Conservation (phyloP, 2,329 filamentous ascomycete species). For the Colletotrichum gloeosporioides region DNA sequence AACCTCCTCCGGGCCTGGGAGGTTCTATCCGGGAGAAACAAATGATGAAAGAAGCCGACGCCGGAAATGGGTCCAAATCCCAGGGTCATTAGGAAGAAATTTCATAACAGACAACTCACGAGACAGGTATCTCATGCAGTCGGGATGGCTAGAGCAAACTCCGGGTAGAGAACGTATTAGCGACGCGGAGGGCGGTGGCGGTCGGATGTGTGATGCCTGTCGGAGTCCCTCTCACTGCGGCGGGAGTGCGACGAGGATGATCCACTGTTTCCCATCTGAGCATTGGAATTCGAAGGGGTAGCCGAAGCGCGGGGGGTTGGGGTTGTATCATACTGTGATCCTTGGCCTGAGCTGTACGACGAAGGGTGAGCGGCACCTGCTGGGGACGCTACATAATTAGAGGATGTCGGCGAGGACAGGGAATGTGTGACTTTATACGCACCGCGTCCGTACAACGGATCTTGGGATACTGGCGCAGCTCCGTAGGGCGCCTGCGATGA, state of each 20-base stretch:
- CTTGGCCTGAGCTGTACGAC: slow-evolving; percentile 39
- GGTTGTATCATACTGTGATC: slow-evolving; percentile 57
- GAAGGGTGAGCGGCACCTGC: slow-evolving; percentile 47
- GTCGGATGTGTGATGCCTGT: slow-evolving; percentile 42
- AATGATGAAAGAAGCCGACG: slow-evolving; percentile 22
- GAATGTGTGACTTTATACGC: slow-evolving; percentile 46
- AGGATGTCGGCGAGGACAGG: slow-evolving; percentile 26
- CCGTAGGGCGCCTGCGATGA: slow-evolving; percentile 4
- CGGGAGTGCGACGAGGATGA: slow-evolving; percentile 34
- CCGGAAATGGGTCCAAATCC: slow-evolving; percentile 22
- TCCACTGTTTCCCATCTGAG: slow-evolving; percentile 43
- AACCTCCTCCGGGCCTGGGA: slow-evolving; percentile 9
- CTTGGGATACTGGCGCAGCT: slow-evolving; percentile 45
- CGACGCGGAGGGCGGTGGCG: slow-evolving; percentile 44
- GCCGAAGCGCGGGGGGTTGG: slow-evolving; percentile 43
- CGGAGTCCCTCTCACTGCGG: slow-evolving; percentile 48
- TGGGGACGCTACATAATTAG: slow-evolving; percentile 59
- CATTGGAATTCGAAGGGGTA: slow-evolving; percentile 41
- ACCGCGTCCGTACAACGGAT: slow-evolving; percentile 66
- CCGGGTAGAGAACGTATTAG: slow-evolving; percentile 27
- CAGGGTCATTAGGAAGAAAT: slow-evolving; percentile 21
- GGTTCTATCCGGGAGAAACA: slow-evolving; percentile 21
- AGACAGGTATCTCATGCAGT: slow-evolving; percentile 22
- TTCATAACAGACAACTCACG: slow-evolving; percentile 19
- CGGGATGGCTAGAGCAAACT: slow-evolving; percentile 1